Base-by-base conservation (phyloP, 164 flowering plant genomes). In the Chimonanthus salicifolius region DNA sequence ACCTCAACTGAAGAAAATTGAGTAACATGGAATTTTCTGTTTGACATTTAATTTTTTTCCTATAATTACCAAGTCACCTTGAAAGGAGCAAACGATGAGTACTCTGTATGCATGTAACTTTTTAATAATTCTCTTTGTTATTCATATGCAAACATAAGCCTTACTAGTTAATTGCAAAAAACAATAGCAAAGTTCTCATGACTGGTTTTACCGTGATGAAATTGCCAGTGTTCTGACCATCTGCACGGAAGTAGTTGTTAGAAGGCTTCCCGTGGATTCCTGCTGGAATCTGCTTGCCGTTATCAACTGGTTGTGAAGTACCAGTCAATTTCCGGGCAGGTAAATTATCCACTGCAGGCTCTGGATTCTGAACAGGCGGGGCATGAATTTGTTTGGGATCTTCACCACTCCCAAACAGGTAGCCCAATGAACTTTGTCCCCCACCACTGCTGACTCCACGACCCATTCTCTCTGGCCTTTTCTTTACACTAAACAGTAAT, bases 391-490 rank as follows among this genome's bases (percentile, higher is more conserved):
- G 9, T 49, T 49, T 49, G 50, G 82, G 76, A 44, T 77, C 68
- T 77, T 86, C 87, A 20, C 85, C 85, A 74, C 85, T 71, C 64
- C 87, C 87, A 81, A 84, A 86, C 62, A 86, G 79, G 79, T 86
- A 84, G 47, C 84, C 84, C 77, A 86, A 73, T 10, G 88, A 86
- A 81, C 88, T 85, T 78, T 82, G 86, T 3, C 88, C 88, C 18
- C 88, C 88, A 16, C 86, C 88, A 65, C 82, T 78, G 80, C 88
- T 86, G 47, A 81, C 84, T 79, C 87, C 88, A 68, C 88, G 85
- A 72, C 83, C 85, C 88, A 85, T 85, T 33, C 33, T 33, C 33
- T 33, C 33, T 33, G 33, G 33, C 33, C 33, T 33, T 33, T 33
- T 33, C 33, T 33, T 33, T 33, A 33, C 33, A 33, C 33, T 33